These are phyloP conservation scores for Xerocomus brunneocitrinus DNA, from an alignment of 768 basidiomycete species.

Conservation along the genomic window DNA sequence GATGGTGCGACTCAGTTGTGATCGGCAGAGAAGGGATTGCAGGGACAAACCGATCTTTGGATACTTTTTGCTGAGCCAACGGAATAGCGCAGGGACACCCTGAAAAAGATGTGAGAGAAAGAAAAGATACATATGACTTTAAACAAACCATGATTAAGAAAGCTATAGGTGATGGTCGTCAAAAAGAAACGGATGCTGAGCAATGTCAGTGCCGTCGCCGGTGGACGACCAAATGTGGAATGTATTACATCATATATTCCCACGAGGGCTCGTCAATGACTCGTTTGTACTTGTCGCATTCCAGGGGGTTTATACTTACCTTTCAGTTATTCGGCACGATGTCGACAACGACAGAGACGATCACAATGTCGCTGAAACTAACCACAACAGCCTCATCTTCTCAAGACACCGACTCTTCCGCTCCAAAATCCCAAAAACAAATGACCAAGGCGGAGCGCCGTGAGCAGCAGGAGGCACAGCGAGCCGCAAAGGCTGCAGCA, in stretches of 20 bases:
- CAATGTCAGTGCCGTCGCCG: not conserved
- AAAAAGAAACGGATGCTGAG: not conserved
- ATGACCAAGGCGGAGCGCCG: constrained; percentile 80
- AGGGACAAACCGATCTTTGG: constrained; percentile 81
- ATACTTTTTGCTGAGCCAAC: constrained; percentile 98
- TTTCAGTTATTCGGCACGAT: constrained; percentile 5
- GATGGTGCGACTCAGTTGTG: not conserved
- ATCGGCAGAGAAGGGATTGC: not conserved
- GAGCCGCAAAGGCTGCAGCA: constrained; percentile 65
- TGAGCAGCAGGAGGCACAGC: constrained; percentile 74
- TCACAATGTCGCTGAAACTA: constrained; percentile 15
- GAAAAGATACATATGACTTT: too few species aligned
- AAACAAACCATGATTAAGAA: constrained; percentile 18
- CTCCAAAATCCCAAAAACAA: constrained; percentile 53
- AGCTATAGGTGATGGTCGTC: not conserved
- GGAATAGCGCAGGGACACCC: constrained; percentile 98
- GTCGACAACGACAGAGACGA: constrained; percentile 25
- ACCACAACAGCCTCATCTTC: not conserved
- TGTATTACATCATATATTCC: constrained; percentile 17
- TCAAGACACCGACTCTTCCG: constrained; percentile 4
- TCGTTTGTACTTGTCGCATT: not conserved
- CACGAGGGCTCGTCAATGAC: constrained; percentile 20
- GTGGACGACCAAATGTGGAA: constrained; percentile 5
- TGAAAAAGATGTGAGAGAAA: constrained; percentile 29
- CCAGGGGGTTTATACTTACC: not conserved